Base-by-base conservation (phyloP, 768 basidiomycete species). In the Lactarius tabidus region DNA sequence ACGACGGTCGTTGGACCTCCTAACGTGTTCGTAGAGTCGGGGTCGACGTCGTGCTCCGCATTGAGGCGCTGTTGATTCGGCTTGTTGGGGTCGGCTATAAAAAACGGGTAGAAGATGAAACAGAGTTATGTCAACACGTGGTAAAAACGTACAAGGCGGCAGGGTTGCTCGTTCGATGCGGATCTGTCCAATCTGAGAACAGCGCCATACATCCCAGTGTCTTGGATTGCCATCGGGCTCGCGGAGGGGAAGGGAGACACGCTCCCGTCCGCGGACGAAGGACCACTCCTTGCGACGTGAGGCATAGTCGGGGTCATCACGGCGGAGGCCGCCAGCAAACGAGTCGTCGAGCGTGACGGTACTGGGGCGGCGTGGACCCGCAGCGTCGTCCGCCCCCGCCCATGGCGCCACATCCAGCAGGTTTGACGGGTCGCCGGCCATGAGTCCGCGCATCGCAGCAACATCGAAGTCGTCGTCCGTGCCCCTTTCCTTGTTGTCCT, bases 61-160 rank as follows among this genome's bases (percentile, higher is more conserved):
- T 84, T 84, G 28, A 92, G 77, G 26, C 90, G 86, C 68, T 91
- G 89, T 64, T 89, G 88, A 10, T 81, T 80, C 15, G 81, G 82
- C 73, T 88, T 87, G 51, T 79, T 73, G 20, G 83, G 77, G 70
- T 86, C 82, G 28, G 79, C 73, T 35, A 72, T 82, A 82, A 66
- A 36, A 63, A 59, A 45, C 36, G 51, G 57, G 59, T 59, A 35
- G 43, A n/a, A n/a, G 3, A 15, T 26, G 62, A 53, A 15, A 64
- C 45, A 57, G 35, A 63, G 12, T 28, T 48, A 20, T 43, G 29
- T 53, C 38, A 67, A 38, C 54, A 56, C 23, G 23, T 52, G 12
- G 17, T 17, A 2, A 29, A 31, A 1, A 64, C 64, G 53, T 51
- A 71, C 71, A 59, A 35, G 62, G 39, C 20, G 38, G 60, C 23